Conservation (phyloP, 371 early-diverging fungal species). For the Mortierella sp. region DNA sequence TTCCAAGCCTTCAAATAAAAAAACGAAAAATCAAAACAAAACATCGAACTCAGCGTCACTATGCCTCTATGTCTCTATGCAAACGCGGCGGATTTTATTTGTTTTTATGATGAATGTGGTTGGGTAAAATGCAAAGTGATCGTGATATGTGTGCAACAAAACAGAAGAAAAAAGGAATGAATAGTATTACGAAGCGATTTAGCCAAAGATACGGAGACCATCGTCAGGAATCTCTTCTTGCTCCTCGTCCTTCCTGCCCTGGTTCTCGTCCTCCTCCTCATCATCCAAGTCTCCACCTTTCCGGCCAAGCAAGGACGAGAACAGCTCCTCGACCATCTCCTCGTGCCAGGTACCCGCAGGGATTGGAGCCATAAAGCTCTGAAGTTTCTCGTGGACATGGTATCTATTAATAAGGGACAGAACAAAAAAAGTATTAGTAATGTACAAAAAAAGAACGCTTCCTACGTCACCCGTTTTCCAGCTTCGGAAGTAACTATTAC, state of each 20-base stretch:
- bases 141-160: neutral
- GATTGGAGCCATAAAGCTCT: constrained; percentile 95
- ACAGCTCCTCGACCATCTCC: constrained; percentile 91
- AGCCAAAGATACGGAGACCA: constrained; percentile 60
- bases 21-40: constrained; percentile 5
- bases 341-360: constrained; percentile 93
- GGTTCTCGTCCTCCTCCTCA: constrained; percentile 47
- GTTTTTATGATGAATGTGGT: neutral
- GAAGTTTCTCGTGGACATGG: constrained; percentile 94
- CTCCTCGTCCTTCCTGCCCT: constrained; percentile 30
- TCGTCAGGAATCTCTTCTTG: constrained; percentile 40
- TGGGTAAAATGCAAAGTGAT: constrained; percentile 4
- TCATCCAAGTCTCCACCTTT: constrained; percentile 51
- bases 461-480: neutral
- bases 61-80: neutral
- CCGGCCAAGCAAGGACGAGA: constrained; percentile 85
- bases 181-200: neutral
- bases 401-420: constrained; percentile 62
- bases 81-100: neutral
- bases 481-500: neutral
- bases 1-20: constrained; percentile 7
- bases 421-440: neutral
- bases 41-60: constrained; percentile 1
- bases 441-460: neutral
- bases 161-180: neutral